These are phyloP conservation scores for Backusella sp. DNA, from an alignment of 192 early-diverging fungal species.

Conservation along the genomic window DNA sequence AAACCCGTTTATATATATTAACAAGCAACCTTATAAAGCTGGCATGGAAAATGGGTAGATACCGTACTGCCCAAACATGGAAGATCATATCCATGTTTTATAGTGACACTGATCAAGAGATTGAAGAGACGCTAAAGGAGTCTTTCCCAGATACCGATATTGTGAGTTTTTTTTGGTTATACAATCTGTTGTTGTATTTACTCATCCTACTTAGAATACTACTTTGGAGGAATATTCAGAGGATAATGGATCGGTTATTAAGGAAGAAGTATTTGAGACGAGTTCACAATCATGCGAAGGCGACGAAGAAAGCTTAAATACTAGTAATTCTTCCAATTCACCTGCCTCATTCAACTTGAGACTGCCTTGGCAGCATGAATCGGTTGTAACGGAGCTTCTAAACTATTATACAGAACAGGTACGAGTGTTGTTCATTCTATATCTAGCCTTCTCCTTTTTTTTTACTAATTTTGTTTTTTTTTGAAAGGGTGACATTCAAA, in stretches of 20 bases:
- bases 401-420: constrained; percentile 76
- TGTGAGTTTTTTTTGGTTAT: not conserved
- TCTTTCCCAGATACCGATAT: not conserved
- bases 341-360: constrained; percentile 16
- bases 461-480: not conserved
- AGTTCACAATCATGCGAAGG: constrained; percentile 1
- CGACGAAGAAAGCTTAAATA: not conserved
- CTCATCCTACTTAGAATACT: not conserved
- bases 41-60: constrained; percentile 59
- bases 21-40: constrained; percentile 30
- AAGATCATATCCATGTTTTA: constrained; percentile 67
- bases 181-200: not conserved
- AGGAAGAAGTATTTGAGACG: not conserved
- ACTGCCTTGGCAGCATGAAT: constrained; percentile 43
- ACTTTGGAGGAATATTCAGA: not conserved
- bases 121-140: not conserved
- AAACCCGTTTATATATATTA: not conserved
- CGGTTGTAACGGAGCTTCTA: constrained; percentile 55
- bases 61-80: constrained; percentile 74
- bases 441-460: not conserved
- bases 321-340: not conserved
- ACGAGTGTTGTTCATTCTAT: not conserved
- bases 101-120: constrained; percentile 23
- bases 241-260: not conserved
- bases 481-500: constrained; percentile 66